Base-by-base conservation (phyloP, 2,329 filamentous ascomycete species). In the Didymella exigua region DNA sequence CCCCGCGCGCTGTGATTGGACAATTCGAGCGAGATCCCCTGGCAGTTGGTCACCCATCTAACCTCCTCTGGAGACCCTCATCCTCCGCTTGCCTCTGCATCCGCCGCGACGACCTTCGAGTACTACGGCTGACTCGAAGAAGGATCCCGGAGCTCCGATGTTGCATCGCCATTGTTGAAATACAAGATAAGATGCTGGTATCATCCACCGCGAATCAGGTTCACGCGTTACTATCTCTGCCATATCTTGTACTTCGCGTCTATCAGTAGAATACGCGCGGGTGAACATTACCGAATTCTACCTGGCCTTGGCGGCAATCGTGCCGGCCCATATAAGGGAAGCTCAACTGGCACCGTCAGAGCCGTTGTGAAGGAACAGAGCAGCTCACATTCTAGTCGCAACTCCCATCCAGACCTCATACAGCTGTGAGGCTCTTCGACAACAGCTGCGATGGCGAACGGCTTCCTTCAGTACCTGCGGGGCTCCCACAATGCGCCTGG, bases 401-500 rank as follows among this genome's bases (percentile, higher is more conserved):
- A 19, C 14, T 29, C 34, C 10, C 2, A 16, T 2, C 5, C 36
- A n/a, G 10, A 24, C 36, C 4, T 38, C 36, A 13, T 23, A 14
- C 34, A 7, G 34, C 19, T 10, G 10, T 13, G n/a, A 19, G 24
- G 27, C 16, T 16, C 16, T 24, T 38, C 4, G 26, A 36, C 29
- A 46, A 11, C 14, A 45, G 41, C 34, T 46, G 59, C 10, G 13
- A 74, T 73, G 71, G 56, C 62, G 13, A 67, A 66, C 49, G 55
- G 52, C 48, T 66, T 75, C 53, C 37, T 69, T 23, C 58, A 66
- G 26, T 76, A 77, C 53, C 49, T 76, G 27, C 68, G 70, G 10
- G 70, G 74, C 31, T 69, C 69, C 6, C 71, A 75, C 33, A 65
- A 60, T 44, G 67, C 69, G 14, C 68, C 71, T 11, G 73, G 71